Conservation (phyloP, 179 eudicot species). For the Gypsophila paniculata region DNA sequence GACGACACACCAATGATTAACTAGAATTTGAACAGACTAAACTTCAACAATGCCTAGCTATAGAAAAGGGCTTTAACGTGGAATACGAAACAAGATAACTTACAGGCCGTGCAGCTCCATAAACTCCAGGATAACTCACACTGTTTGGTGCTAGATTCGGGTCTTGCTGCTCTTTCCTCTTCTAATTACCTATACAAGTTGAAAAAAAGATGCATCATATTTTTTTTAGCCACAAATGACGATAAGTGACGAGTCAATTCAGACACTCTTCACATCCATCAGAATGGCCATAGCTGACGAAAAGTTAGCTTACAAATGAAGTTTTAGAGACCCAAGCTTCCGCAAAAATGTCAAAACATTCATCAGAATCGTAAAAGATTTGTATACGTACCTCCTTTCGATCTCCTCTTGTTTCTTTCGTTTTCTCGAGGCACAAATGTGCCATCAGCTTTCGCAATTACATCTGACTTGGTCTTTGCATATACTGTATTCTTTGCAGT, state of each 20-base stretch:
- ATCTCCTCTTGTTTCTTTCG: slow-evolving; percentile 83
- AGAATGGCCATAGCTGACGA: background rate
- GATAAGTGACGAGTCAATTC: background rate
- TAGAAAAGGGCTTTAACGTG: background rate
- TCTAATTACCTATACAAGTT: slow-evolving; percentile 54
- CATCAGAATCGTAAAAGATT: background rate
- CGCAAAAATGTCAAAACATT: background rate
- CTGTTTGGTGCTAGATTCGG: slow-evolving; percentile 63
- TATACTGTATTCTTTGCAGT: slow-evolving; percentile 79
- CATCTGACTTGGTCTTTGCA: slow-evolving; percentile 86
- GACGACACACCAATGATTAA: no score
- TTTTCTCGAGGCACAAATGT: slow-evolving; percentile 83
- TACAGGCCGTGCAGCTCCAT: slow-evolving; percentile 77
- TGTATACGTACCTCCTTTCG: slow-evolving; percentile 68
- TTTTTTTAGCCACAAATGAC: background rate
- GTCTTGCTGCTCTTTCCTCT: slow-evolving; percentile 77
- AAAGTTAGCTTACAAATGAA: background rate
- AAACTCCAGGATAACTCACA: slow-evolving; percentile 54
- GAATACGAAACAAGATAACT: slow-evolving; percentile 22
- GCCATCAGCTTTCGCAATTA: slow-evolving; percentile 91
- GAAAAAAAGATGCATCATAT: background rate
- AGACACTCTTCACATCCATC: background rate
- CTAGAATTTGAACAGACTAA: background rate
- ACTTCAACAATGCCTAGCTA: background rate
- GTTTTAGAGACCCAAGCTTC: background rate